Conservation (phyloP, 192 early-diverging fungal species). For the Coemansia guatemalensis region DNA sequence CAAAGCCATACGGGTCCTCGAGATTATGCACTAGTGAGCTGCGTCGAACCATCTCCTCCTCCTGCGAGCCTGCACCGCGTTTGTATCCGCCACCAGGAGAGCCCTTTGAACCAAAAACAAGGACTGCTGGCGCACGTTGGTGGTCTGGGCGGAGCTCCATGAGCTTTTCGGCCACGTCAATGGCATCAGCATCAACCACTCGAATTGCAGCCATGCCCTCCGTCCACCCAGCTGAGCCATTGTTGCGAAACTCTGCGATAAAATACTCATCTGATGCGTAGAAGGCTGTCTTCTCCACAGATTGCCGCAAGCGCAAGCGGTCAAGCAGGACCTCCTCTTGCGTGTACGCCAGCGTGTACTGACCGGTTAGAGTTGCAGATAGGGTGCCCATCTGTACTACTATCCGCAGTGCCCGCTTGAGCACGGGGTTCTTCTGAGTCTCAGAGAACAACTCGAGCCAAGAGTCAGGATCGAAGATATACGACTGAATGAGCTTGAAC, state of each 20-base stretch:
- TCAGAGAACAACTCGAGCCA: conserved; percentile 43
- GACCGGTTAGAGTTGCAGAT: conserved; percentile 44
- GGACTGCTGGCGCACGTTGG: conserved; percentile 38
- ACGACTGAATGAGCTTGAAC: conserved; percentile 40
- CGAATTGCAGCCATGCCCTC: conserved; percentile 48
- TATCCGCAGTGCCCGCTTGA: conserved; percentile 50
- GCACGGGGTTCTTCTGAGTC: conserved; percentile 43
- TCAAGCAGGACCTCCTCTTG: conserved; percentile 50
- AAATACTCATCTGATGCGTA: conserved; percentile 49
- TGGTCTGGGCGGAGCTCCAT: conserved; percentile 47
- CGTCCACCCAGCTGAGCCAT: conserved; percentile 51
- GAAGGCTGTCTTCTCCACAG: conserved; percentile 40
- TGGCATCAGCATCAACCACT: conserved; percentile 41
- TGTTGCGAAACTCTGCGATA: conserved; percentile 52
- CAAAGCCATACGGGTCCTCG: conserved; percentile 47
- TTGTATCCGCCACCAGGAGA: conserved; percentile 54
- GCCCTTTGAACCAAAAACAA: conserved; percentile 50
- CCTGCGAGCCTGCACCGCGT: conserved; percentile 49
- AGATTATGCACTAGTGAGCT: conserved; percentile 50
- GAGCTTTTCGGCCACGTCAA: conserved; percentile 41
- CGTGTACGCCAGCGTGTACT: conserved; percentile 44
- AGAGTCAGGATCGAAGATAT: conserved; percentile 38
- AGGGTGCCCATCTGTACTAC: conserved; percentile 53
- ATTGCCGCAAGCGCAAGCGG: conserved; percentile 32
- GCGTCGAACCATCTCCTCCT: conserved; percentile 52